These are phyloP conservation scores for Corymbia citriodora DNA, from an alignment of 441 rosid genomes.

Conservation along the genomic window DNA sequence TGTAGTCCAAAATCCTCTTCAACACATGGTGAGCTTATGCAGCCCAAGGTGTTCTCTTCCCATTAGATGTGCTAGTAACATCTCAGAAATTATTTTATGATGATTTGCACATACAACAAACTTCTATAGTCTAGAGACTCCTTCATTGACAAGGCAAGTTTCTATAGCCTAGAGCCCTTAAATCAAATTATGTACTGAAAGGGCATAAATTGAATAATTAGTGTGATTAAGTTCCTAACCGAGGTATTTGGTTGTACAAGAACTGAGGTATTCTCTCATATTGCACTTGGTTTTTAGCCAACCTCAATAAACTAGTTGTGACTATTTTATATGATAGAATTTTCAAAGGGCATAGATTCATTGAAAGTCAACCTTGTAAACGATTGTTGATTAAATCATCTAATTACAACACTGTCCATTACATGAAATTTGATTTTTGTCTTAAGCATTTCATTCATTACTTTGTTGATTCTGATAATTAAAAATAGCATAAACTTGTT, in stretches of 20 bases:
- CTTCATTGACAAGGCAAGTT: too few relatives aligned
- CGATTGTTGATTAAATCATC: neutral
- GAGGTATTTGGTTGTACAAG: neutral
- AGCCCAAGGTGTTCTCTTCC: too few relatives aligned
- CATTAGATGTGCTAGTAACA: too few relatives aligned
- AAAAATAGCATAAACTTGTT: neutral
- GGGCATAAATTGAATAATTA: neutral
- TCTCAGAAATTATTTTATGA: too few relatives aligned
- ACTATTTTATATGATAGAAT: neutral
- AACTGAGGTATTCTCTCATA: neutral
- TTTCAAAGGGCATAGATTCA: neutral
- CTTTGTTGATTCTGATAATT: neutral
- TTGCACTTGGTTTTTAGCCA: neutral
- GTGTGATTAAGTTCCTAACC: neutral
- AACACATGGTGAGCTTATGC: too few relatives aligned
- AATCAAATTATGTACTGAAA: neutral
- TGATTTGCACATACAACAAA: too few relatives aligned
- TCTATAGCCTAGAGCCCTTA: too few relatives aligned
- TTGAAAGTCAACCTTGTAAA: neutral
- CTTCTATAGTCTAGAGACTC: too few relatives aligned
- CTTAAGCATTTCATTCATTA: neutral
- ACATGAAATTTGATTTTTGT: neutral
- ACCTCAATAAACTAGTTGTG: neutral
- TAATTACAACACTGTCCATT: neutral
- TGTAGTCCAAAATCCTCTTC: too few relatives aligned